These are phyloP conservation scores for Ophiostoma australiae DNA, from an alignment of 2,329 filamentous ascomycete species.

Conservation along the genomic window DNA sequence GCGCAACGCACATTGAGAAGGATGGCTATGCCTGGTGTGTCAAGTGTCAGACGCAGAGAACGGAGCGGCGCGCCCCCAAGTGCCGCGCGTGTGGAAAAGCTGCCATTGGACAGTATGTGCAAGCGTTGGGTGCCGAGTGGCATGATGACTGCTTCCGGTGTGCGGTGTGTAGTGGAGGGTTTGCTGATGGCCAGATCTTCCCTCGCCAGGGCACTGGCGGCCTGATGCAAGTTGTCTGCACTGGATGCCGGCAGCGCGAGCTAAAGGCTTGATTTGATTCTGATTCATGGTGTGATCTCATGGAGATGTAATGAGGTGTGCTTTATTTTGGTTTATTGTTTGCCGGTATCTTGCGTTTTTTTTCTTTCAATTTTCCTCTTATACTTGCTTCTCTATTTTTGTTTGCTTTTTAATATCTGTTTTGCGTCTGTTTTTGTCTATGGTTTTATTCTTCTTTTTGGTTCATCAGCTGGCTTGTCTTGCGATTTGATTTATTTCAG, in stretches of 20 bases:
- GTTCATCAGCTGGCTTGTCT: not conserved
- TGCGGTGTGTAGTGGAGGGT: constrained; percentile 54
- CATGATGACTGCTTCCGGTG: constrained; percentile 90
- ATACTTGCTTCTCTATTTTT: not conserved
- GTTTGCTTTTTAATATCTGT: not conserved
- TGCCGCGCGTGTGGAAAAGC: constrained; percentile 79
- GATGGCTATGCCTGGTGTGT: constrained; percentile 98
- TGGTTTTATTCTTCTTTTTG: not conserved
- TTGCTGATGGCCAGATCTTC: constrained; percentile 62
- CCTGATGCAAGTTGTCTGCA: constrained; percentile 53
- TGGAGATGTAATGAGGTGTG: not conserved
- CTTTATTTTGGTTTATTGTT: not conserved
- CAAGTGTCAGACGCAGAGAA: constrained; percentile 84
- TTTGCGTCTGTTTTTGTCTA: not conserved
- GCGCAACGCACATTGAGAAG: constrained; percentile 76
- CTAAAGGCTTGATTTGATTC: constrained; percentile 45
- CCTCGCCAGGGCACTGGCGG: constrained; percentile 48
- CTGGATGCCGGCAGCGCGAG: constrained; percentile 55
- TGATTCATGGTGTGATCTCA: not conserved
- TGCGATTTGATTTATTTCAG: not conserved
- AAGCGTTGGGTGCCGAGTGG: constrained; percentile 87
- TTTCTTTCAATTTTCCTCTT: not conserved
- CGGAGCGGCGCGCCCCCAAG: constrained; percentile 80
- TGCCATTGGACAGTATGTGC: constrained; percentile 84
- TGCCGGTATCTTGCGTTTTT: not conserved